A percentile compares a stretch with the other conserved stretches of the same genome.
Conservation (phyloP, 1,284 basidiomycete species). For the Serendipita sp. region DNA sequence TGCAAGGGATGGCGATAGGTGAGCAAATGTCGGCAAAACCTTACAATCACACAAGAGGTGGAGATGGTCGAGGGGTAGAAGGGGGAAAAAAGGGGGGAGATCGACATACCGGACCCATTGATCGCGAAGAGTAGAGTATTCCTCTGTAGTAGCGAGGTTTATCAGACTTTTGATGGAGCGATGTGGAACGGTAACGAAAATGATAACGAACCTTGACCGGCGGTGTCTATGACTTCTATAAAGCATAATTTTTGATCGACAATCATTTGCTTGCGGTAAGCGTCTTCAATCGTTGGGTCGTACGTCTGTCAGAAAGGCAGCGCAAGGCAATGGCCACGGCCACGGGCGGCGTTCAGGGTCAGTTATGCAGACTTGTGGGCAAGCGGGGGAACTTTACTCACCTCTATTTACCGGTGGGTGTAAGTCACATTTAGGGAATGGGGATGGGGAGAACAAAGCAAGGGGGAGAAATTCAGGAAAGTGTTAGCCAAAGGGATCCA, state of each 20-base stretch:
- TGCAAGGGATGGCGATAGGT: slow-evolving; percentile 23
- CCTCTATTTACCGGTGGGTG: neutral
- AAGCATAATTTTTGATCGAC: slow-evolving; percentile 87
- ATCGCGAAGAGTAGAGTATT: slow-evolving; percentile 92
- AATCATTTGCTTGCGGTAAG: slow-evolving; percentile 82
- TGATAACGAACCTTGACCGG: slow-evolving; percentile 66
- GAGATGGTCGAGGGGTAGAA: slow-evolving; percentile 7
- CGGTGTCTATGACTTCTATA: slow-evolving; percentile 86
- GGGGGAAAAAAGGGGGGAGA: slow-evolving; percentile 8
- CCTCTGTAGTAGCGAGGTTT: slow-evolving; percentile 41
- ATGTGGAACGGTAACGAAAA: slow-evolving; percentile 7
- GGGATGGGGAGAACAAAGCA: neutral
- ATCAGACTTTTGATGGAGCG: slow-evolving; percentile 10
- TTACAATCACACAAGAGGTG: neutral
- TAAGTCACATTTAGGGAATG: neutral
- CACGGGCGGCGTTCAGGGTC: neutral
- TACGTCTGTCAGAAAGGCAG: slow-evolving; percentile 41
- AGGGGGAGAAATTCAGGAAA: neutral
- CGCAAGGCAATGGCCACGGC: slow-evolving; percentile 11
- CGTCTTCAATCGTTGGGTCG: slow-evolving; percentile 90
- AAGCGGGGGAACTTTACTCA: neutral
- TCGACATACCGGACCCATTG: slow-evolving; percentile 81
- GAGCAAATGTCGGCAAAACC: neutral
- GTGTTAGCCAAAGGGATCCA: neutral
- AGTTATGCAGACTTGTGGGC: neutral